Base-by-base conservation (phyloP, 495 filamentous ascomycete genomes). In the Ramalina peruviana region DNA sequence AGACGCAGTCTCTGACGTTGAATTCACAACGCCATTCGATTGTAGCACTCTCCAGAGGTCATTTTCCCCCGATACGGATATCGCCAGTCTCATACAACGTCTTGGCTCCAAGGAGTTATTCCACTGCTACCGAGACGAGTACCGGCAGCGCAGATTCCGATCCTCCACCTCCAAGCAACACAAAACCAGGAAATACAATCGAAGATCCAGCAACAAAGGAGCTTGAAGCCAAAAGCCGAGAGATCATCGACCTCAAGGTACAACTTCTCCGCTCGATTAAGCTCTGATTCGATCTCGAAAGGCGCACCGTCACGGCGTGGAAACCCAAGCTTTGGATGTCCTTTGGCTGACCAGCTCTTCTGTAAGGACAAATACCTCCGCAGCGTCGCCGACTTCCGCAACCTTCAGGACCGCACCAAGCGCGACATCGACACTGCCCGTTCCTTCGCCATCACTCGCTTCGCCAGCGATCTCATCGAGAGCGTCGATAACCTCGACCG, bases 401-500 rank as follows among this genome's bases (percentile, higher is more conserved):
- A 96, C 71, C 83, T 97, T 36, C 89, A 96, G 72, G 86, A 94
- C 55, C 86, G 92, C 58, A 90, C 86, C 6, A 81, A 84, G 67
- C 87, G 93, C 57, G 93, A 98, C 41, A 79, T 92, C 65, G 83
- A 93, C 62, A 64, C 74, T 33, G 84, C 88, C 37, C 82, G 80
- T 53, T 86, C 93, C 70, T 98, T 90, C 58, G 93, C 93, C 51
- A 88, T 98, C 63, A 86, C 94, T 64, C 78, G 80, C 48, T 98
- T 98, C 69, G 87, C 90, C 61, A 81, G 83, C 62, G 92, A 98
- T 67, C 81, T 98, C 38, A 75, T 98, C 47, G 92, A 97, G 58
- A 81, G 74, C 60, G 80, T 98, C 63, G 92, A 98, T 72, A 98
- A 96, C 74, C 80, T 98, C 46, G 92, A 98, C 67, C 86, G 88